Evolutionary conservation across 306 rosid genomes (phyloP), one percentile per base, ranked within the genome.

Genomic region (Benincasa hispida): DNA sequence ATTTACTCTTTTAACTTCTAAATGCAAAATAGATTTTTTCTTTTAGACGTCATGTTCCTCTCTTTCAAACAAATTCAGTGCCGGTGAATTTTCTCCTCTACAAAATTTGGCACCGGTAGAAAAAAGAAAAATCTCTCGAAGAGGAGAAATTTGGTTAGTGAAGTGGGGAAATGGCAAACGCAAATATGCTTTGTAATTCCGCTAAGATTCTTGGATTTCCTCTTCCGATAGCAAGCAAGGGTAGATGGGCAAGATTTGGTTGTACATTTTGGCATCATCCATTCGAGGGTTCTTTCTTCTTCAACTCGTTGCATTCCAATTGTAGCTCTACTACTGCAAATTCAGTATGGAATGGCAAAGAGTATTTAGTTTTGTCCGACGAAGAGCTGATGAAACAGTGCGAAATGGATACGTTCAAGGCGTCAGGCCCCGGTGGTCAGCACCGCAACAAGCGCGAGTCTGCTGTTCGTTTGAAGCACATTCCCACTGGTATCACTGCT

Each of bases 391-490:
- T 89, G 87, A 81, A 87, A 58, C 93, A 90, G 76, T 91, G 98
- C 80, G 90, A 94, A 61, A 78, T 90, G 91, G 88, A 55, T 8
- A 91, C 96, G 18, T 94, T 90, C 82, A 94, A 85, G 81, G 13
- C 95, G 5, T 89, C 96, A 0, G 98, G 97, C 25, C 92, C 98
- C 0, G 98, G 98, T 3, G 98, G 98, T 25, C 98, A 94, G 77
- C 97, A 94, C 82, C 97, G 98, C 41, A 94, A 94, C 88, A 91
- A 91, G 87, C 88, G 95, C 15, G 98, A 94, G 57, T 79, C 96
- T 18, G 87, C 97, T 3, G 97, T 94, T n/a, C 89, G 98, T 24
- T 84, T 94, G 70, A 90, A 89, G 79, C 98, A 94, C 85, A 73
- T 87, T 34, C 98, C 98, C 54, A 89, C 97, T 32, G 96, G 95